Evolutionary conservation across 1,284 basidiomycete species (phyloP).

Genomic region (Pseudozyma sp.): DNA sequence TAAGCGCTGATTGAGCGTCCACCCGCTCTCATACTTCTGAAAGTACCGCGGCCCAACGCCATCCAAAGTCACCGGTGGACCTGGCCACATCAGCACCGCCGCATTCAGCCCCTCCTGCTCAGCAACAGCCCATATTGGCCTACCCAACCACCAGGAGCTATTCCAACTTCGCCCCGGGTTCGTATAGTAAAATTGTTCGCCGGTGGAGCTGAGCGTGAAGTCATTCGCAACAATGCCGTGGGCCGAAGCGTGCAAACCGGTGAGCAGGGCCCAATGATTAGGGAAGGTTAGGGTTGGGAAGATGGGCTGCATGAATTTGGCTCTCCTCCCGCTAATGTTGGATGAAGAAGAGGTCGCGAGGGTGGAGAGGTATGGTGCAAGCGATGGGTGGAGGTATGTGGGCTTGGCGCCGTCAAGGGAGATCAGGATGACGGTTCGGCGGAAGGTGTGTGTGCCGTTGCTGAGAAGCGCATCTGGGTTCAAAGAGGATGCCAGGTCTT

Average conservation of each 20-base stretch:
- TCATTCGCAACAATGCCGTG: slow-evolving; percentile 92
- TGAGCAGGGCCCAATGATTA: slow-evolving; percentile 68
- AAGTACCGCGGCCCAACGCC: slow-evolving; percentile 36
- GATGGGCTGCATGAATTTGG: slow-evolving; percentile 76
- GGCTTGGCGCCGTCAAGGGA: slow-evolving; percentile 89
- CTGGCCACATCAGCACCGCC: slow-evolving; percentile 60
- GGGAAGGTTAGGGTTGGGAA: slow-evolving; percentile 91
- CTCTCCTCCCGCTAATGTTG: slow-evolving; percentile 2
- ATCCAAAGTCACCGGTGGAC: slow-evolving; percentile 42
- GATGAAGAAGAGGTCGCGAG: slow-evolving; percentile 7
- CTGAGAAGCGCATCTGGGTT: slow-evolving; percentile 12
- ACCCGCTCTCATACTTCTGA: slow-evolving; percentile 51
- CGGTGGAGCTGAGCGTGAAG: slow-evolving; percentile 72
- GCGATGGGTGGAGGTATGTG: slow-evolving; percentile 82
- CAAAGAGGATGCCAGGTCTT: slow-evolving; percentile 11
- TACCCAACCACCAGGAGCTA: slow-evolving; percentile 48
- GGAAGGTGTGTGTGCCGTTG: slow-evolving; percentile 52
- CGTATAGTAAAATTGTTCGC: slow-evolving; percentile 53
- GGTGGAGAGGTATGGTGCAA: slow-evolving; percentile 78
- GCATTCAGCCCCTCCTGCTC: slow-evolving; percentile 28
- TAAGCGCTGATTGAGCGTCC: slow-evolving; percentile 30
- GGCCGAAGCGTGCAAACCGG: slow-evolving; percentile 70
- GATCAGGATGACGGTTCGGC: slow-evolving; percentile 80
- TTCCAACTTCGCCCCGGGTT: slow-evolving; percentile 45
- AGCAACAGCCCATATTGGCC: slow-evolving; percentile 51